These are phyloP conservation scores for Diaporthe sp. DNA, from an alignment of 2,329 filamentous ascomycete genomes.

Conservation along the genomic window DNA sequence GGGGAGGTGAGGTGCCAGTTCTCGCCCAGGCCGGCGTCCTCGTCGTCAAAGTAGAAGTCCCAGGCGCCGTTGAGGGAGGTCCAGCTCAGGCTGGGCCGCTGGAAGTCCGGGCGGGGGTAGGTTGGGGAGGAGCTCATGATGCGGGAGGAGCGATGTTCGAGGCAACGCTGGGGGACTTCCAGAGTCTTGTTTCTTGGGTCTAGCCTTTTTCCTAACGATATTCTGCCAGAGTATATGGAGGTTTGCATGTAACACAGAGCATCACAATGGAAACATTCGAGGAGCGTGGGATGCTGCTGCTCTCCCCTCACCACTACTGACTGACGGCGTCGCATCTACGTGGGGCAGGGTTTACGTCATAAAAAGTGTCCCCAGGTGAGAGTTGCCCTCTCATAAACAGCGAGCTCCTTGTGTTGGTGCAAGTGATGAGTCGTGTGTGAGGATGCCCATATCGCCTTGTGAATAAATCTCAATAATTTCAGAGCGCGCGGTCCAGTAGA, in stretches of 20 bases:
- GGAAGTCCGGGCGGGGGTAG: slow-evolving; percentile 75
- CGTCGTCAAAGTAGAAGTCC: slow-evolving; percentile 74
- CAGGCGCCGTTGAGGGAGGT: slow-evolving; percentile 70
- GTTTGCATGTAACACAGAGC: too few relatives aligned
- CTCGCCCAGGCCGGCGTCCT: slow-evolving; percentile 63
- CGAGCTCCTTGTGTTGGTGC: neutral
- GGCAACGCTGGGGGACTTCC: neutral
- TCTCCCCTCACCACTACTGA: slow-evolving; percentile 4
- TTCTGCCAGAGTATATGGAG: neutral
- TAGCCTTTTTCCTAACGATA: too few relatives aligned
- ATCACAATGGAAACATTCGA: neutral
- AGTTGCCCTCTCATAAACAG: neutral
- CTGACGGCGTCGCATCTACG: slow-evolving; percentile 17
- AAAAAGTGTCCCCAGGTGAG: neutral
- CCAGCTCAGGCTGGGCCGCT: slow-evolving; percentile 66
- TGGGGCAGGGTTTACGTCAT: slow-evolving; percentile 35
- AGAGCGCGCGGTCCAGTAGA: neutral
- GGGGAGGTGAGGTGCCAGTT: slow-evolving; percentile 65
- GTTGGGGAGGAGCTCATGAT: slow-evolving; percentile 26
- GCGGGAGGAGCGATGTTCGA: neutral
- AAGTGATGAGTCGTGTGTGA: neutral
- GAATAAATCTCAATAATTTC: neutral
- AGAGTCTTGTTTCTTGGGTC: too few relatives aligned
- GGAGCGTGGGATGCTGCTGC: neutral
- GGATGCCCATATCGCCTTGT: neutral